phyloP scores from a whole-genome alignment of 106 monocot species.

The Triglochin maritima region DNA sequence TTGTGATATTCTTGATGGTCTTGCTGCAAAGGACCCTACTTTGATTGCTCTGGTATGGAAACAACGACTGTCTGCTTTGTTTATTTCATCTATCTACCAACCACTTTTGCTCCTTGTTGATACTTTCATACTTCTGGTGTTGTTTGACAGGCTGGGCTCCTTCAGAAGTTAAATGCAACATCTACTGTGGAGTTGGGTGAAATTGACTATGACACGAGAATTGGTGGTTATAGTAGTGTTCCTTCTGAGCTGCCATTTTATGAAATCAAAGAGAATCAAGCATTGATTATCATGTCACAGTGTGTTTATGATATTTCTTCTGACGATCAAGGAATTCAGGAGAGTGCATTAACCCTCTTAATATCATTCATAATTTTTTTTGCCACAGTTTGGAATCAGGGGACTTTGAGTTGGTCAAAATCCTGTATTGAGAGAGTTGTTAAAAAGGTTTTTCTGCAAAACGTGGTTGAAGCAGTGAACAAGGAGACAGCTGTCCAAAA shows the following conservation, averaged over 20 bases:
- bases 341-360: constrained; percentile 71
- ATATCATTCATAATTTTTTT: constrained; percentile 59
- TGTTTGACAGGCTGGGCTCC: constrained; percentile 40
- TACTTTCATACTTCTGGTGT: no score
- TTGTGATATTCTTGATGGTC: constrained; percentile 57
- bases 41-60: constrained; percentile 43
- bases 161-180: constrained; percentile 64
- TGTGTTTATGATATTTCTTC: constrained; percentile 84
- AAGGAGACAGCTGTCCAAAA: constrained; percentile 67
- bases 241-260: constrained; percentile 33
- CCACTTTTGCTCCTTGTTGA: no score
- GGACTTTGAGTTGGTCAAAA: constrained; percentile 20
- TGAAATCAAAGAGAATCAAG: constrained; percentile 33
- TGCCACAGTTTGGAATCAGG: constrained; percentile 17
- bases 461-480: constrained; percentile 66
- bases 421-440: constrained; percentile 37
- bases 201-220: constrained; percentile 80
- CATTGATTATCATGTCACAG: constrained; percentile 58
- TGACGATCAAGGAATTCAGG: constrained; percentile 63
- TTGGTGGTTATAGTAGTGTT: constrained; percentile 50
- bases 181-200: constrained; percentile 61
- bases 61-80: no score
- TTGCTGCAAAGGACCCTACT: constrained; percentile 44
- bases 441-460: constrained; percentile 36
- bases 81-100: no score